Base-by-base conservation (phyloP, 176 grass and related monocot species). In the Musa acuminata region DNA sequence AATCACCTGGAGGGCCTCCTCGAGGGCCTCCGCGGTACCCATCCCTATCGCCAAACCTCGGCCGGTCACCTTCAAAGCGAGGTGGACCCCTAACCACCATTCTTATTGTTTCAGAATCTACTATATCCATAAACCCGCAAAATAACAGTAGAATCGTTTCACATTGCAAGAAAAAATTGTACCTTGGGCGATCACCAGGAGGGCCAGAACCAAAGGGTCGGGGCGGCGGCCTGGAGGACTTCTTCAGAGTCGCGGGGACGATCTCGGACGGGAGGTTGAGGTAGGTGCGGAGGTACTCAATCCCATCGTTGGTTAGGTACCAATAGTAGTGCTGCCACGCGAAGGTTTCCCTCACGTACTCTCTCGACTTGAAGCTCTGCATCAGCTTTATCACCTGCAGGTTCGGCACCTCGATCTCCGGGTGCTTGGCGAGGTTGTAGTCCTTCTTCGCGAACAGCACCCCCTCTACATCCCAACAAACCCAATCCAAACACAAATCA, bases 311-410 rank as follows among this genome's bases (percentile, higher is more conserved):
- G 78, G 92, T 96, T 53, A 96, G 92, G 72, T 96, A 96, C 92
- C 92, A 96, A 84, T 96, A 96, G 72, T 96, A 96, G 64, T 88
- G 79, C 76, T 92, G 89, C 92, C 89, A 96, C 11, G 89, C 91
- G 82, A 96, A 96, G 67, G 92, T 96, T 76, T 96, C 92, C 77
- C 87, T 96, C 62, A 96, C 92, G 0, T 79, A 96, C 71, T 96
- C 92, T 85, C 89, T 96, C n/a, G 92, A 96, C 76, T 96, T 92
- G 87, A 96, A 96, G 83, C 92, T 96, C 79, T 96, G 92, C 92
- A 92, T 96, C 55, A 96, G 92, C 92, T 96, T 96, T 75, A 96
- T 96, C 74, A 96, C 92, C 78, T 96, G 87, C 13, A 96, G 85
- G 77, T 92, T 96, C 1, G 89, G 89, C 81, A 92, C 92, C 3